Base-by-base conservation (phyloP, 176 grass and related monocot genomes). In the Saccharum officinarum region DNA sequence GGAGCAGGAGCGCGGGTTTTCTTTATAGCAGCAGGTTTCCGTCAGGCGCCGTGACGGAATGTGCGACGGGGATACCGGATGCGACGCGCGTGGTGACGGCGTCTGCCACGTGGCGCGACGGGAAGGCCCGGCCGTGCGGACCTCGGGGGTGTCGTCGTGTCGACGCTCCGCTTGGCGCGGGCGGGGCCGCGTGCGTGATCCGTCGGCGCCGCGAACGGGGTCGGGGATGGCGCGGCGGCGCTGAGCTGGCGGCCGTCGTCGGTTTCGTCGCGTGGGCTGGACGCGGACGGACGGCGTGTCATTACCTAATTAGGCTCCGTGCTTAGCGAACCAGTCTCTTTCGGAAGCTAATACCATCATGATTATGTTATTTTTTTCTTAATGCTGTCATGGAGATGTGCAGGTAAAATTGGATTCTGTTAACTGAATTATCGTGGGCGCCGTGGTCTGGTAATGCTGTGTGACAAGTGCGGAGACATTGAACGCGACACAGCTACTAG, bases 1-100 rank as follows among this genome's bases (percentile, higher is more conserved):
- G 47, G 52, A 60, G 47, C 18, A 6, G 22, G 38, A 40, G 73
- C 80, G 38, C 86, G 78, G 63, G 13, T 63, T 52, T 47, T 54
- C 42, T 62, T 90, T 86, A 86, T 90, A 90, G 26, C 60, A 46
- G 25, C 66, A 42, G 68, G 5, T 4, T 49, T 50, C 64, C 83
- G 88, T 85, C 72, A 8, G 49, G 36, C 12, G 11, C 39, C 76
- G 45, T 38, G 28, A 72, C 79, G 80, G 89, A 52, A 87, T 80
- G 39, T 75, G 22, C 85, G 22, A 34, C 39, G 22, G 18, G 17
- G 34, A 0, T 0, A 34, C 20, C 12, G 77, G 31, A 89, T 89
- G 31, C 67, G 39, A 40, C 14, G 14, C 4, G 4, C 1, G 46
- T 3, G 0, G 7, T 86, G 36, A 86, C 88, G 88, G 60, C 84